These are phyloP conservation scores for Trichoderma sp. DNA, from an alignment of 2,329 filamentous ascomycete species.

Conservation along the genomic window DNA sequence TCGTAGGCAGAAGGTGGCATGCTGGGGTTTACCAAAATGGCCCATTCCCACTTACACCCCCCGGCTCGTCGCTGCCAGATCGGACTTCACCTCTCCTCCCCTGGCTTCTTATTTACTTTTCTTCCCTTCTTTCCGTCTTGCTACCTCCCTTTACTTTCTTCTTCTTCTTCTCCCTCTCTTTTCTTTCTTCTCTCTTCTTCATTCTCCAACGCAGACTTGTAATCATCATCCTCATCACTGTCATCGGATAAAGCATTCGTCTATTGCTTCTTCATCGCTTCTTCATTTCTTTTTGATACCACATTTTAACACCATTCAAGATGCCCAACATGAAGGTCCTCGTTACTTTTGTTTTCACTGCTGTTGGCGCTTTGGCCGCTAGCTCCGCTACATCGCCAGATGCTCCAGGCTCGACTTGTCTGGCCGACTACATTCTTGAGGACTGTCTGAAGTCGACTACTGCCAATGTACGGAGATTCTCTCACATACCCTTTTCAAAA, in stretches of 20 bases:
- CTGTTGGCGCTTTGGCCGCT: constrained; percentile 23
- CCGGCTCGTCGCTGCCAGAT: constrained; percentile 25
- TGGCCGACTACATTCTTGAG: constrained; percentile 53
- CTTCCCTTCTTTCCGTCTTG: constrained; percentile 1
- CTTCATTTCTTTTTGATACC: not conserved
- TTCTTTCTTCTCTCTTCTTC: not conserved
- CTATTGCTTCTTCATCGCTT: not conserved
- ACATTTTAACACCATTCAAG: constrained; percentile 35
- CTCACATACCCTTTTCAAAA: not conserved
- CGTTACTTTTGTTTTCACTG: constrained; percentile 44
- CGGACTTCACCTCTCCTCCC: constrained; percentile 24
- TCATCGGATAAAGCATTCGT: not conserved
- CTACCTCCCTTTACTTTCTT: not conserved
- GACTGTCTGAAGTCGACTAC: constrained; percentile 49
- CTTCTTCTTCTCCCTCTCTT: not conserved
- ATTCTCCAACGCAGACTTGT: not conserved
- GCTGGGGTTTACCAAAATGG: not conserved
- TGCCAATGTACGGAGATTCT: constrained; percentile 39
- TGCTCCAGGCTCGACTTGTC: constrained; percentile 43
- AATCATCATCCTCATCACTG: not conserved
- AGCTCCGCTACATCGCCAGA: constrained; percentile 34
- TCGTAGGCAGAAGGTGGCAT: not conserved
- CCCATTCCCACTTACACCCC: constrained; percentile 12
- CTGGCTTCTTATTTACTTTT: constrained; percentile 12
- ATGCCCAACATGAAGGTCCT: constrained; percentile 50